Base-by-base conservation (phyloP, 805 yeast genomes). In the Ogataea kodamae region DNA sequence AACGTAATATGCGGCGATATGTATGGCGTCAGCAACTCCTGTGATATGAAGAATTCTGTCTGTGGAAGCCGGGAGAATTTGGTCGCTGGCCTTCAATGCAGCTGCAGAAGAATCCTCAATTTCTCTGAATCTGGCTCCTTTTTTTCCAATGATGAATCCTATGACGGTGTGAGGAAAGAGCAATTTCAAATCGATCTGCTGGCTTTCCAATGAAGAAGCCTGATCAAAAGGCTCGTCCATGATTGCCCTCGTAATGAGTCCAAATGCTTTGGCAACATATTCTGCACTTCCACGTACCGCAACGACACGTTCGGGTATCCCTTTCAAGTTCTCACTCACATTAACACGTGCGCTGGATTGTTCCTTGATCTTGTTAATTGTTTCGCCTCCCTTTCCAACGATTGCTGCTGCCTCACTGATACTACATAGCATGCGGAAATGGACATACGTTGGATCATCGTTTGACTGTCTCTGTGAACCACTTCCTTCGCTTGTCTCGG, bases 1-100 rank as follows among this genome's bases (percentile, higher is more conserved):
- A 36, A 83, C 69, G 53, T 80, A 81, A 57, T 80, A 84, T 0
- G 78, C 67, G 7, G 95, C 95, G 46, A 85, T 83, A 52, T 84
- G 94, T 25, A 87, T 74, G 2, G 95, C 88, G 61, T 86, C 95
- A 1, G 88, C 87, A 9, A 83, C 90, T 5, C 95, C 95, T 5
- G 71, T 65, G 6, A 86, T 71, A 15, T 77, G 68, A 29, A 87
- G 62, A 13, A 82, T 66, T 39, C 95, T 68, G 55, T 87, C 96
- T 10, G 88, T 84, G 1, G 90, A 81, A 40, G 72, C 73, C 1
- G 92, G 84, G 45, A 87, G 61, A 10, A 79, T 73, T 28, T 75
- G 74, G 25, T 81, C 86, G 15, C 81, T 83, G 3, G 94, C 92
- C 45, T 70, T 73, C 36, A 87, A 66, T 37, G 74, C 69, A 2